Evolutionary conservation across 495 filamentous ascomycete genomes (phyloP), one percentile per base, ranked within the genome.

Genomic region (Glarea lozoyensis): DNA sequence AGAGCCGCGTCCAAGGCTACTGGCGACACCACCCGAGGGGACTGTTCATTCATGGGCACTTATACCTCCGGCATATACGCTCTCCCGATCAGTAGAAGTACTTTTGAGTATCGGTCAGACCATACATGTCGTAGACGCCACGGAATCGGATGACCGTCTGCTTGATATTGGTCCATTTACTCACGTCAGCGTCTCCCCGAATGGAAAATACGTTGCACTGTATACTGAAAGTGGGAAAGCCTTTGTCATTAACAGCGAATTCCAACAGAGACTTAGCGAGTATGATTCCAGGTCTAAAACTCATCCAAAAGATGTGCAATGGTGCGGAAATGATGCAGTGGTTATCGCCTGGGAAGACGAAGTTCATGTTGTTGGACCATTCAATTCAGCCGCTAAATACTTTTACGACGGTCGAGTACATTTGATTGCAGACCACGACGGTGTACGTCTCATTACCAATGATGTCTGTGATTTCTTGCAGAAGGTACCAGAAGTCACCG

Each of bases 321-420:
- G 92, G 92, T 97, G 92, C 61, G 90, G 92, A 12, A 93, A 95
- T 46, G 87, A 96, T 62, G 85, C 88, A 5, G 87, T 96, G 7
- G 79, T 94, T 34, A 76, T 97, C 46, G 88, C 87, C 11, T 98
- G 92, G 92, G 92, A 95, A 53, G 92, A 98, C 62, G 92, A 98
- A 54, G 81, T 97, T n/a, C 92, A 96, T 57, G 72, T 98, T 33
- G 82, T 97, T 42, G 89, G 88, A 1, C 88, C 87, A 0, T 82
- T 79, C 37, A 87, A 85, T 29, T 76, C 81, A 10, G 73, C 85
- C 30, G 74, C 88, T 24, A 86, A 79, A 53, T 90, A 86, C 55
- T 93, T 84, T 46, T 97, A 97, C 55, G 88, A 97, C 58, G 82
- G 79, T 23, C 81, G 85, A 46, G 81, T 97, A 13, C 92, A 98